phyloP scores from a whole-genome alignment of 2,329 filamentous ascomycete genomes.

The Fusarium redolens region DNA sequence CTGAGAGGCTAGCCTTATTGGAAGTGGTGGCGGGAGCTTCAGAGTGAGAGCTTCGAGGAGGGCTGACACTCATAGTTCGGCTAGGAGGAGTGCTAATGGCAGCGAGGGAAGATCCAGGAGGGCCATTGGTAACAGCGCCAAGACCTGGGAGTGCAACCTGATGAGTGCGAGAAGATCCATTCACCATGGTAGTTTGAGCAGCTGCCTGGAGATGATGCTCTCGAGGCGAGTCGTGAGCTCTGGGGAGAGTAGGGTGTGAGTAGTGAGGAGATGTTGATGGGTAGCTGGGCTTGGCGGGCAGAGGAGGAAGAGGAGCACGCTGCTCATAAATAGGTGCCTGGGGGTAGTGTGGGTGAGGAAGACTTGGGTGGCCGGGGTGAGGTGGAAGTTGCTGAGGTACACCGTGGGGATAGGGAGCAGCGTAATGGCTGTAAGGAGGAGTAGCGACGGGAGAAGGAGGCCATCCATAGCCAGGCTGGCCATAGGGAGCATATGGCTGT shows the following conservation, averaged over 20 bases:
- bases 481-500: conserved; percentile 53
- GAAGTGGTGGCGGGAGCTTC: conserved; percentile 34
- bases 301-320: conserved; percentile 52
- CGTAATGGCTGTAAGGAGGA: conserved; percentile 63
- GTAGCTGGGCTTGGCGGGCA: conserved; percentile 49
- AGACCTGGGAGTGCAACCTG: conserved; percentile 60
- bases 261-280: conserved; percentile 47
- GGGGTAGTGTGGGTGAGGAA: conserved; percentile 44
- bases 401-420: conserved; percentile 51
- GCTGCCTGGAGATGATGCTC: conserved; percentile 59
- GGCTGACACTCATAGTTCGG: conserved; percentile 61
- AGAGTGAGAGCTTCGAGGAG: conserved; percentile 56
- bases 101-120: conserved; percentile 41
- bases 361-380: conserved; percentile 44
- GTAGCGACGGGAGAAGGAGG: conserved; percentile 67
- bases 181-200: conserved; percentile 56
- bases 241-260: conserved; percentile 51
- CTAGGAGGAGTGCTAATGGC: conserved; percentile 57
- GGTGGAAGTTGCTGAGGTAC: conserved; percentile 46
- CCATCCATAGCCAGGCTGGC: conserved; percentile 62
- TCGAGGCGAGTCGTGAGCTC: conserved; percentile 55
- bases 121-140: conserved; percentile 48
- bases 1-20: conserved; percentile 60
- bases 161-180: conserved; percentile 51
- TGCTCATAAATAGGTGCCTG: conserved; percentile 50